Percentiles rank a stretch among this genome's conserved stretches.
Evolutionary conservation across 192 early-diverging fungal species (phyloP).

Genomic region (Glomus cerebriforme): DNA sequence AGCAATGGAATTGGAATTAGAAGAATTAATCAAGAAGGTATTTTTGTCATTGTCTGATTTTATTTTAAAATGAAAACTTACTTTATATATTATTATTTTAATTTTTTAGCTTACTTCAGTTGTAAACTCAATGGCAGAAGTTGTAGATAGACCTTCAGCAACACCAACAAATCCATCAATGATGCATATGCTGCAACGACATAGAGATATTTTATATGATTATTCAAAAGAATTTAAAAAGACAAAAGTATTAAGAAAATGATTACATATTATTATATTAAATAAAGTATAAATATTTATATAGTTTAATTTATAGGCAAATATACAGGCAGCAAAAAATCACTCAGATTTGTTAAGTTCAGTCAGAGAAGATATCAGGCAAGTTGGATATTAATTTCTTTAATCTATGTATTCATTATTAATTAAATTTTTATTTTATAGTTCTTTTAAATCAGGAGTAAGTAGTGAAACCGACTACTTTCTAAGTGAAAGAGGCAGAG

Average conservation of each 20-base stretch:
- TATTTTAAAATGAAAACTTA: not conserved
- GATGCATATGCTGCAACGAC: slow-evolving; percentile 73
- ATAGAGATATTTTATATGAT: slow-evolving; percentile 77
- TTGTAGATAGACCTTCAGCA: slow-evolving; percentile 54
- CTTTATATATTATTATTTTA: not conserved
- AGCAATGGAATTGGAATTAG: slow-evolving; percentile 55
- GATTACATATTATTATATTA: not conserved
- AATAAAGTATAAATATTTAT: not conserved
- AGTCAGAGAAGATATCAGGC: slow-evolving; percentile 61
- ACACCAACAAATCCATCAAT: slow-evolving; percentile 61
- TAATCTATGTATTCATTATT: not conserved
- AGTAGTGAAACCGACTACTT: slow-evolving; percentile 61
- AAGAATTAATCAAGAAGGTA: slow-evolving; percentile 68
- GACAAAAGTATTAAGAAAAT: slow-evolving; percentile 56
- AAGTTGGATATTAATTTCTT: not conserved
- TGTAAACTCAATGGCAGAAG: slow-evolving; percentile 64
- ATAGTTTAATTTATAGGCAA: slow-evolving; percentile 45
- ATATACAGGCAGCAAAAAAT: slow-evolving; percentile 63
- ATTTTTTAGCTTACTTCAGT: slow-evolving; percentile 54
- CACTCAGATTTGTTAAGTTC: slow-evolving; percentile 70
- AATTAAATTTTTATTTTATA: slow-evolving; percentile 18
- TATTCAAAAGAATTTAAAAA: slow-evolving; percentile 77
- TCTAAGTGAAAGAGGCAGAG: slow-evolving; percentile 66
- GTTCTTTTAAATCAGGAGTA: slow-evolving; percentile 44
- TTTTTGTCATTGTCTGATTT: no score